Evolutionary conservation across 495 filamentous ascomycete species (phyloP), one percentile per base, ranked within the genome.

Genomic region (Aspergillus steynii): DNA sequence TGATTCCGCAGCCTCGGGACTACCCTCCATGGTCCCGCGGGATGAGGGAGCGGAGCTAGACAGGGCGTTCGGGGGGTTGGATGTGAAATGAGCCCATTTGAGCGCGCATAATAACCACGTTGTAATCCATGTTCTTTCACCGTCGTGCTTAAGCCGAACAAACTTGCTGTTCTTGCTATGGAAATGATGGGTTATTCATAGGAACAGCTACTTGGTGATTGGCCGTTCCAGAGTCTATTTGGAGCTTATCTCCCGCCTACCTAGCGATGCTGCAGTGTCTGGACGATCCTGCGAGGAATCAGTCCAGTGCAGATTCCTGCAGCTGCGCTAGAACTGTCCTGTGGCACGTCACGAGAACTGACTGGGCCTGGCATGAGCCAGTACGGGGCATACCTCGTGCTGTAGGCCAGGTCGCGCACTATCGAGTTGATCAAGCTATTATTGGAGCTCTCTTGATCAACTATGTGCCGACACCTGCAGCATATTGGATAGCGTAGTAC

Each of bases 41-140:
- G 75, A 77, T 58, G 83, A 87, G 62, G 94, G 92, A 4, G 90
- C 88, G 63, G 90, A 96, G 74, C 71, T 99, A 63, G 94, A 99
- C 80, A 77, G 91, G 61, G 92, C 88, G 49, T 98, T 97, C 84
- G 93, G 94, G 1, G 84, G 83, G 29, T 73, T 92, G 72, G 80
- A 64, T 53, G 55, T 80, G 69, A 77, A 80, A 74, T 80, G 72
- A 80, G 27, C 9, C 29, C 28, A 26, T 42, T 10, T 25, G 34
- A n/a, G 8, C 14, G 7, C 14, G 29, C 51, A 12, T 53, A 34
- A 29, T 29, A 34, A 1, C 15, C 12, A 15, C 46, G 10, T 26
- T 27, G 5, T 27, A 42, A 42, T 42, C 9, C 37, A 14, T 14
- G 14, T 15, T 4, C 10, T 50, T 50, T 27, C 12, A 7, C 26